Evolutionary conservation across 2,329 filamentous ascomycete species (phyloP), one percentile per base, ranked within the genome.

Genomic region (Trichoderma sp.): DNA sequence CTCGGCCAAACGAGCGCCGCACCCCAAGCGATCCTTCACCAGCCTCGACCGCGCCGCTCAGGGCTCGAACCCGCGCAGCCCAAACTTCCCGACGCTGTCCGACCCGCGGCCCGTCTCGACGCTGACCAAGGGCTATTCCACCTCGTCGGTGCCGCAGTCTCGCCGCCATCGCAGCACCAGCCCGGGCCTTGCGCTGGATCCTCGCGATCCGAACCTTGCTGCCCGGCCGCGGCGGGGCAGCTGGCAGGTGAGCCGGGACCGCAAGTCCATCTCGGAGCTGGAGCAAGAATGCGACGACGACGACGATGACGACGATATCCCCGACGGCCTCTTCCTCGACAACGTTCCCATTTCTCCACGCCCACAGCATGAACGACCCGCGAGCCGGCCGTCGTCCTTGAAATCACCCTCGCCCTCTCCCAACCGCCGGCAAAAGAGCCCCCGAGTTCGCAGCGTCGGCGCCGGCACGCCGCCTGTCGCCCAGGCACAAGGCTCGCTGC

Each of bases 331-430:
- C 28, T 85, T 94, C 64, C 86, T 96, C 58, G 91, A 93, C 80
- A 96, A 96, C 72, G 90, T 96, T 2, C 92, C 92, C 5, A 88
- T 96, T 56, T 94, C 92, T 0, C 92, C 92, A n/a, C 84, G 89
- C 2, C 88, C 88, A 1, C 81, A 82, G 1, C 81, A 81, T 28
- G 87, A 90, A 70, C 83, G 89, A 18, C 79, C 84, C 0, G 81
- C 81, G 7, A 90, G 86, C 75, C 81, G 82, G 49, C 81, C 86
- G 1, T 76, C 82, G 3, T 89, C 88, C 0, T 80, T 84, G 5
- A 64, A 64, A 4, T 66, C 63, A 7, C 34, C 37, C 11, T 82
- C 84, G 0, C 82, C 84, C 3, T 88, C 86, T 0, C 86, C 86
- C 0, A 84, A 87, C 64, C 80, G 85, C 55, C 76, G 76, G 3